Percentiles rank a stretch among this genome's conserved stretches.
Evolutionary conservation across 2,329 filamentous ascomycete species (phyloP).

Genomic region (Exophiala spinifera): DNA sequence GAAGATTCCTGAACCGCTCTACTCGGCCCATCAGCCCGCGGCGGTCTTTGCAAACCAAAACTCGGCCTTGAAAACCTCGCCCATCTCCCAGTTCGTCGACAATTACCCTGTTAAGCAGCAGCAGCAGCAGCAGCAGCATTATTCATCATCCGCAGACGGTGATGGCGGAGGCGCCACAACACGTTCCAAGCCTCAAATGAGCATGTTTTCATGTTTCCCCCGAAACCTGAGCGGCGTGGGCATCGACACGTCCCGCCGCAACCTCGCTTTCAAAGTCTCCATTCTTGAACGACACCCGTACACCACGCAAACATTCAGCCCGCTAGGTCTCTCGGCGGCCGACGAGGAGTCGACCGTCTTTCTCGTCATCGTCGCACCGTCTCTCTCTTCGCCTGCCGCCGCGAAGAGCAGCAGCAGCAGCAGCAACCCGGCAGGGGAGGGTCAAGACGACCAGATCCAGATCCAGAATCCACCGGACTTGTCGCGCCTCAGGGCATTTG

Average conservation of each 20-base stretch:
- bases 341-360: conserved; percentile 47
- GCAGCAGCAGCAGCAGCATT: too few species aligned
- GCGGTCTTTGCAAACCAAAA: conserved; percentile 76
- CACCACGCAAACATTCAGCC: conserved; percentile 90
- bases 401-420: conserved; percentile 35
- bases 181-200: conserved; percentile 62
- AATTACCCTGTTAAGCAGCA: conserved; percentile 62
- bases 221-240: conserved; percentile 46
- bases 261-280: conserved; percentile 58
- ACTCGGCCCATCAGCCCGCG: conserved; percentile 41
- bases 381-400: conserved; percentile 43
- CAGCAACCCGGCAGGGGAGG: too few species aligned
- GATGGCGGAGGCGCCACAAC: too few species aligned
- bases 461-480: conserved; percentile 67
- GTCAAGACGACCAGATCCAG: conserved; percentile 31
- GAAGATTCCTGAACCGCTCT: conserved; percentile 35
- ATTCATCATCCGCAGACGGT: conserved; percentile 35
- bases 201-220: conserved; percentile 83
- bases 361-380: conserved; percentile 86
- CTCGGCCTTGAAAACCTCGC: conserved; percentile 79
- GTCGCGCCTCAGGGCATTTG: conserved; percentile 66
- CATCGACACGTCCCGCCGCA: conserved; percentile 5
- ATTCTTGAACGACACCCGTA: conserved; percentile 90
- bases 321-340: conserved; percentile 49
- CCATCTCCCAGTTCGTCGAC: conserved; percentile 71